These are phyloP conservation scores for Takashimella tepidaria DNA, from an alignment of 1,284 basidiomycete species.

Conservation along the genomic window DNA sequence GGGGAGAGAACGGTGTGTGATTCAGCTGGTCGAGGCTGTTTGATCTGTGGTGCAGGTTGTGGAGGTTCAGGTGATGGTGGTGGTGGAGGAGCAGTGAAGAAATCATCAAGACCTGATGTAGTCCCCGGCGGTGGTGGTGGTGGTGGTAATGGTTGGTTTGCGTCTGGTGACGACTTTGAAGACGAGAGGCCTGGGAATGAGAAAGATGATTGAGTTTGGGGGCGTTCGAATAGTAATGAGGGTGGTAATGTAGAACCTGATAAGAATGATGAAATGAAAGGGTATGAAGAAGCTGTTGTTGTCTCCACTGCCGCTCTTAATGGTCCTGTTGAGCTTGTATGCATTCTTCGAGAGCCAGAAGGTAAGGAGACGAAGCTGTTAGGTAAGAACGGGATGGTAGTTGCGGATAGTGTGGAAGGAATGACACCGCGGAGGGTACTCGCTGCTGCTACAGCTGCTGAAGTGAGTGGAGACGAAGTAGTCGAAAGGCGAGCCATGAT, in stretches of 20 bases:
- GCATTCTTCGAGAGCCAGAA: not conserved
- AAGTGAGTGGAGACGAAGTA: not conserved
- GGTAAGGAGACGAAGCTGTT: constrained; percentile 6
- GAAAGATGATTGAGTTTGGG: not conserved
- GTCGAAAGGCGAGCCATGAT: not conserved
- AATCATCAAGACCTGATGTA: not conserved
- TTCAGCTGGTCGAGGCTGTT: constrained; percentile 17
- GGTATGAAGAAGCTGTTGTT: not conserved
- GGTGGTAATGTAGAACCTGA: not conserved
- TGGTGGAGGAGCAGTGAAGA: constrained; percentile 15
- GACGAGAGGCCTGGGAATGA: not conserved
- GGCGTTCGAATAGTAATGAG: not conserved
- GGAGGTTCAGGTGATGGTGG: constrained; percentile 13
- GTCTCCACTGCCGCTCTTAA: constrained; percentile 8
- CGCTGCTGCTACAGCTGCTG: too few relatives aligned
- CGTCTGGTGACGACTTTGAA: not conserved
- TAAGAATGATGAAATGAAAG: not conserved
- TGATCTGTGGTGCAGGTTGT: constrained; percentile 14
- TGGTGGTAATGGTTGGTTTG: too few relatives aligned
- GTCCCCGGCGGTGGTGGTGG: too few relatives aligned
- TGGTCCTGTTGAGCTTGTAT: not conserved
- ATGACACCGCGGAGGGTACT: not conserved
- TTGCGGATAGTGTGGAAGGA: not conserved
- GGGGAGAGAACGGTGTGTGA: constrained; percentile 21
- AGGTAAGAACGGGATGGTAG: constrained; percentile 8